Percentiles rank a stretch among this genome's conserved stretches.
These are phyloP conservation scores for Saccharomyces hybrid DNA, from an alignment of 1,139 yeast species.

Conservation along the genomic window DNA sequence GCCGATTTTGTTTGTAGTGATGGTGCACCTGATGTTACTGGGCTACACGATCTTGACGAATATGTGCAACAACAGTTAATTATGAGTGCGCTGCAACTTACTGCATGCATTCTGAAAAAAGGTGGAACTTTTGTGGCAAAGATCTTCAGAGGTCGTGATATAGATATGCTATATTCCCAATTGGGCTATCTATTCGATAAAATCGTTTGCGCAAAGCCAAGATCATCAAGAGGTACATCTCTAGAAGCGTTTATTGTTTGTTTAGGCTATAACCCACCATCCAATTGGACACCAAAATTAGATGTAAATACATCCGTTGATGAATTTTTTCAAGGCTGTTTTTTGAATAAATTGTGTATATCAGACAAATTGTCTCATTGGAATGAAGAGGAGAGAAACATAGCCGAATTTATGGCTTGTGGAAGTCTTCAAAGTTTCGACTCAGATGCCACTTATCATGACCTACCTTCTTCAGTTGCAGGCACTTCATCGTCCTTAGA, in stretches of 20 bases:
- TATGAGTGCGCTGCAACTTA: slow-evolving; percentile 80
- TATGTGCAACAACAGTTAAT: slow-evolving; percentile 93
- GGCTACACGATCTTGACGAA: slow-evolving; percentile 91
- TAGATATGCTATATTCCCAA: slow-evolving; percentile 84
- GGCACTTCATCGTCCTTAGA: slow-evolving; percentile 40
- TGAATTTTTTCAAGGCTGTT: slow-evolving; percentile 67
- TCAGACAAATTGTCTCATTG: slow-evolving; percentile 36
- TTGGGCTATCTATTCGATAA: slow-evolving; percentile 73
- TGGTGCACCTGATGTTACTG: slow-evolving; percentile 99
- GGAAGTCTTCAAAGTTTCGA: slow-evolving; percentile 84
- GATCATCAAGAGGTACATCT: slow-evolving; percentile 90
- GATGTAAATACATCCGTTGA: slow-evolving; percentile 60
- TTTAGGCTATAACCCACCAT: slow-evolving; percentile 72
- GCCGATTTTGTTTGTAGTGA: slow-evolving; percentile 96
- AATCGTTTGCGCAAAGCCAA: slow-evolving; percentile 91
- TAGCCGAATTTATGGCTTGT: slow-evolving; percentile 89
- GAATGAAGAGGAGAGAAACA: slow-evolving; percentile 54
- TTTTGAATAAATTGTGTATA: slow-evolving; percentile 46
- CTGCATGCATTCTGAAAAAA: slow-evolving; percentile 77
- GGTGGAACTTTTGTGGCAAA: slow-evolving; percentile 95
- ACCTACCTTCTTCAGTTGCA: not conserved
- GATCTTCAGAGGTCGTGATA: slow-evolving; percentile 91
- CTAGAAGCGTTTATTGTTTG: slow-evolving; percentile 92
- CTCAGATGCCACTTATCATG: slow-evolving; percentile 87
- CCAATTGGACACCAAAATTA: slow-evolving; percentile 69